Evolutionary conservation across 2,329 filamentous ascomycete species (phyloP), one percentile per base, ranked within the genome.

Genomic region (Arthrobotrys sinensis): DNA sequence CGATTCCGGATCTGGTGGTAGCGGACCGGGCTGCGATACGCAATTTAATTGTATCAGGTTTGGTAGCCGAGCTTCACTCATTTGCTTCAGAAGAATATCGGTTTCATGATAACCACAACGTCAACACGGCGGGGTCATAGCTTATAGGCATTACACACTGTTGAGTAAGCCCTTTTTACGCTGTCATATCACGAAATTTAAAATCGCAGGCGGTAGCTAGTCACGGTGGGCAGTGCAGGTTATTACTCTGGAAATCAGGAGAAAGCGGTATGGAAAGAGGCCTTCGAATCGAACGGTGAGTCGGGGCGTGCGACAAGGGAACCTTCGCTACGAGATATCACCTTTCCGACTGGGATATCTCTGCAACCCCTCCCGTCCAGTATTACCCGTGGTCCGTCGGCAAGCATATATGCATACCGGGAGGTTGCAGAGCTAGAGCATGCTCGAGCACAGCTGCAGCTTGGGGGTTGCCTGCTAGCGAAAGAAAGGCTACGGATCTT

Each of bases 31-130:
- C 45, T 67, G 63, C 66, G 67, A 72, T 66, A 72, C 75, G 67
- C 67, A 78, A 78, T 78, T 78, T 78, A 78, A 72, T 71, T 71
- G 75, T 78, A 66, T 78, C 75, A 78, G 75, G 75, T 72, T 78
- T 69, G 16, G 62, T 78, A 78, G 67, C 75, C 75, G 75, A 78
- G 75, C 70, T 72, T 78, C 67, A 72, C 43, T 32, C 65, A 63
- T 67, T 45, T 62, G 75, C 73, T 70, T 78, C 75, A 78, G 53
- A 43, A 36, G 21, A 76, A 62, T 24, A 68, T 64, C 38, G 28
- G 75, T 78, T 78, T 78, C 75, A 78, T 71, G 67, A 78, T 78
- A 52, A 78, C 75, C 75, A 78, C 75, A 77, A 78, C 36, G 12
- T 78, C 75, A 78, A 78, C 75, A 78, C 75, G 67, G 38, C 45